Evolutionary conservation across 345 rosid genomes (phyloP), one percentile per base, ranked within the genome.

Genomic region (Noccaea caerulescens): DNA sequence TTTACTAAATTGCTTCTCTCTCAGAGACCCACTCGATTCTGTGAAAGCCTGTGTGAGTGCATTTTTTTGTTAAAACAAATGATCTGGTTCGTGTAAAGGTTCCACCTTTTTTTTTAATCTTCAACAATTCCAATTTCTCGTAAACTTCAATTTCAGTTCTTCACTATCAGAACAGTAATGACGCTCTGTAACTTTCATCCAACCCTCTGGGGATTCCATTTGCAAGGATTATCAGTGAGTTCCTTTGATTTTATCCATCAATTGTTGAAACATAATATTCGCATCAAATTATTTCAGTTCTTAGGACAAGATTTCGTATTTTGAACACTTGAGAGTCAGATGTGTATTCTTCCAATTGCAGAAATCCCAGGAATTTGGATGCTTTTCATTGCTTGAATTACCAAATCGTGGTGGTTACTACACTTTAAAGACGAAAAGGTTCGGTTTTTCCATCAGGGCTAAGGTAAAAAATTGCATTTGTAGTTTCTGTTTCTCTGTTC

Each of bases 391-490:
- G 34, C 53, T 57, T 72, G 73, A 58, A 36, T 56, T 46, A 51
- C 57, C 79, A 70, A 69, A 62, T 45, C 44, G 23, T 75, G 30
- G 30, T 2, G 30, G 30, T 27, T 27, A 27, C 30, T 27, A 27
- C 4, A 27, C 30, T 27, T 74, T 33, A 18, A 66, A 61, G 56
- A 7, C 72, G 2, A 16, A 63, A 66, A 71, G 70, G 9, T 58
- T 64, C 55, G 33, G 55, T 9, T 34, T 56, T 66, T 65, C 62
- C 61, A 64, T 59, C 71, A 38, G 74, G 62, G 66, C 75, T 36
- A 80, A 76, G 82, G 84, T 65, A 16, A 77, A 80, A 75, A 33
- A 7, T 6, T 25, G 33, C 23, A 20, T 9, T 52, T 14, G 1
- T 62, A 36, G 43, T 43, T 45, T 20, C 14, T 58, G 49, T 69